Evolutionary conservation across 1,139 yeast genomes (phyloP), one percentile per base, ranked within the genome.

Genomic region (Pichia sp.): DNA sequence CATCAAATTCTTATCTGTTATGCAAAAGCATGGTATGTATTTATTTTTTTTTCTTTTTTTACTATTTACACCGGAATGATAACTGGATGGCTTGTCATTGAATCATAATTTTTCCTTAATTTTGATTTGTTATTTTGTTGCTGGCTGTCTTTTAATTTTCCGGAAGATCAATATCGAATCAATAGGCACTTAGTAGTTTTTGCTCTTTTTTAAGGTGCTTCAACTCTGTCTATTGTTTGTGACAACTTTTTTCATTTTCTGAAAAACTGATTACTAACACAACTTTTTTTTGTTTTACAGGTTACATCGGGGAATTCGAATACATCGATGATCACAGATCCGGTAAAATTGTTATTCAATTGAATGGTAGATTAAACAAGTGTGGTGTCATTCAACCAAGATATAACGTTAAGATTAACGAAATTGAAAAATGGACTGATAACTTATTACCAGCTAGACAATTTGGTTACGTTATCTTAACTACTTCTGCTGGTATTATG

Each of bases 401-500:
- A 77, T 89, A 87, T 77, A 89, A 89, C 76, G 91, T 89, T 63
- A 84, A 87, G 72, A 80, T 89, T 55, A 80, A 70, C 63, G 97
- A 89, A 65, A 81, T 89, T 62, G 97, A 89, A 75, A 87, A 86
- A 74, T 89, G 97, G 97, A 88, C 95, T 60, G 95, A 80, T 69
- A 88, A 87, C 80, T 80, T 89, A 67, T 77, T 89, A 66, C 97
- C 97, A 65, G 95, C 97, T 55, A 87, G 97, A 83, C 97, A 89
- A 73, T 89, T 89, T 64, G 97, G 97, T 75, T 88, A 74, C 74
- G 89, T 89, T 64, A 84, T 89, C 69, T 80, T 89, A 66, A 89
- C 98, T 69, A 91, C 98, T 60, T 91, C 98, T 62, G 96, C 97
- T 62, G 98, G 98, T 74, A 91, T 91, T 62, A 88, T 91, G 96